Conservation (phyloP, 257 asterid species). For the Striga asiatica region DNA sequence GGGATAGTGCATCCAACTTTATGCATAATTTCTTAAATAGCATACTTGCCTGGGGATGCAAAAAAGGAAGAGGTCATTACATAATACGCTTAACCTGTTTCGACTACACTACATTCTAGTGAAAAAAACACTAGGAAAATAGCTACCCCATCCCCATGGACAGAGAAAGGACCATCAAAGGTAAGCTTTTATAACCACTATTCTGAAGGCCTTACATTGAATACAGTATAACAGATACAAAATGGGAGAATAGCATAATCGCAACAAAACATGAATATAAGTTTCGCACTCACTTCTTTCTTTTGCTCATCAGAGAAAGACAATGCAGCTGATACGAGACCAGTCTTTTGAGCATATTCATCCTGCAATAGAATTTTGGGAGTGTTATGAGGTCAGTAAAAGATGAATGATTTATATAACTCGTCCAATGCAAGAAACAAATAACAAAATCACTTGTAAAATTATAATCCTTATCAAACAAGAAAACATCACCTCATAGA, state of each 20-base stretch:
- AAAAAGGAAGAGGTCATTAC: background rate
- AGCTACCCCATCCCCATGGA: background rate
- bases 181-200: background rate
- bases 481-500: conserved; percentile 64
- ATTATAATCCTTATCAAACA: background rate
- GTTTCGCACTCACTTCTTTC: conserved; percentile 56
- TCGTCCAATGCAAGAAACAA: background rate
- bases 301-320: conserved; percentile 85
- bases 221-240: background rate
- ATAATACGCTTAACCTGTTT: background rate
- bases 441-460: background rate
- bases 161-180: background rate
- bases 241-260: too few relatives aligned
- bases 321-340: conserved; percentile 61
- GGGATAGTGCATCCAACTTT: conserved; percentile 93
- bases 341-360: conserved; percentile 89
- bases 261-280: conserved; percentile 10
- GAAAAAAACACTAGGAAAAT: background rate
- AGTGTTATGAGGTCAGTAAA: background rate
- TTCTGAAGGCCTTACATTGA: background rate
- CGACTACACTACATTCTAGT: background rate
- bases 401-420: background rate
- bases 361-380: conserved; percentile 42
- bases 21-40: conserved; percentile 82
- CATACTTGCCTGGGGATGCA: conserved; percentile 45